These are phyloP conservation scores for Malassezia arunalokei DNA, from an alignment of 1,284 basidiomycete genomes.

Conservation along the genomic window DNA sequence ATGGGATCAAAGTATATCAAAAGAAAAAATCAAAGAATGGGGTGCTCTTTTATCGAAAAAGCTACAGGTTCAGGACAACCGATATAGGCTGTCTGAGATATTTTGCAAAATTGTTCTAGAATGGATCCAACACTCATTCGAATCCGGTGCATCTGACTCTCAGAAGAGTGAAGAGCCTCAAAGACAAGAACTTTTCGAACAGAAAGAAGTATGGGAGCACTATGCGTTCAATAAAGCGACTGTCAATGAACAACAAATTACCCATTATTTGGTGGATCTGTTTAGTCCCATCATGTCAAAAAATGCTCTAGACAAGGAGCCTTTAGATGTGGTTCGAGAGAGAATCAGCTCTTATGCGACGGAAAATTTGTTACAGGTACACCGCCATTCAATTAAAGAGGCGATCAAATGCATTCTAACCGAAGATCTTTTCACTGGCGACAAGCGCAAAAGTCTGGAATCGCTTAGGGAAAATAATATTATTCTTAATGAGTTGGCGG, in stretches of 20 bases:
- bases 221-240: neutral
- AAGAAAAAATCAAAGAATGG: neutral
- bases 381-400: neutral
- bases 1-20: neutral
- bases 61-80: neutral
- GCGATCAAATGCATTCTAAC: neutral
- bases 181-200: neutral
- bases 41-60: neutral
- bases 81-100: neutral
- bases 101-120: neutral
- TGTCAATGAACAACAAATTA: neutral
- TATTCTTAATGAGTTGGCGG: neutral
- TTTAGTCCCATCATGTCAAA: neutral
- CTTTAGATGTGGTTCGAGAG: neutral
- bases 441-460: neutral
- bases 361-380: neutral
- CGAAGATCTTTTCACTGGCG: neutral
- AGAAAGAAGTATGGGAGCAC: neutral
- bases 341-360: neutral
- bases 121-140: neutral
- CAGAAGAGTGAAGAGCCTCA: neutral
- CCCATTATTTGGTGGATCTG: neutral
- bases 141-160: neutral
- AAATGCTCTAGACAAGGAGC: neutral
- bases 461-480: neutral